These are phyloP conservation scores for Stephania japonica DNA, from an alignment of 164 flowering plant genomes.

Conservation along the genomic window DNA sequence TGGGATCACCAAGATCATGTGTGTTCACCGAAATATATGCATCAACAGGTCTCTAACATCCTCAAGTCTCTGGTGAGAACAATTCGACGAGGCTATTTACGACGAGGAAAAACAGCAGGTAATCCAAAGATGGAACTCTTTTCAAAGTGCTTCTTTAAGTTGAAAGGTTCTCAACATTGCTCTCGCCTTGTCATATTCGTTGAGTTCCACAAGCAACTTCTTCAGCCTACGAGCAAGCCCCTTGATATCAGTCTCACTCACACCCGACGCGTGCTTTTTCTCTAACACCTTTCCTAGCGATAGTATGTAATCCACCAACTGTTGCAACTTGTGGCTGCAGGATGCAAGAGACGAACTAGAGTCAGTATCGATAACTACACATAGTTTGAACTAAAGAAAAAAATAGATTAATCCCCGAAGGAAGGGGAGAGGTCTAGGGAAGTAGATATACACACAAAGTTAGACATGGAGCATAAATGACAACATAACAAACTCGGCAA, in stretches of 20 bases:
- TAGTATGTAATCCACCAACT: constrained; percentile 64
- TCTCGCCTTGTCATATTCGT: constrained; percentile 81
- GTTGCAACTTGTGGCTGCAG: constrained; percentile 69
- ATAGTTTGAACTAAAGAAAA: neutral
- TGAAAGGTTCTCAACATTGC: constrained; percentile 57
- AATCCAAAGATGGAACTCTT: neutral
- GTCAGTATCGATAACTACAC: neutral
- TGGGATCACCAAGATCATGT: no score
- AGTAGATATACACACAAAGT: neutral
- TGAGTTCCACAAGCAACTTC: constrained; percentile 80
- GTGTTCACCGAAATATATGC: no score
- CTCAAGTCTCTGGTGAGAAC: no score
- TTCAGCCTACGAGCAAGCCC: constrained; percentile 80
- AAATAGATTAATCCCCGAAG: neutral
- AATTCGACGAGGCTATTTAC: no score
- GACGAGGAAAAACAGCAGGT: neutral
- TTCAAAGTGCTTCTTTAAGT: constrained; percentile 72
- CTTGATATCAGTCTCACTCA: constrained; percentile 41
- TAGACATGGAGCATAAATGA: neutral
- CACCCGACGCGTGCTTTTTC: constrained; percentile 44
- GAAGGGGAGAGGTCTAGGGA: no score
- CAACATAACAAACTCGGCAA: neutral
- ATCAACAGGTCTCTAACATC: no score
- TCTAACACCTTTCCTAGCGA: constrained; percentile 49
- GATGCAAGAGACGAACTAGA: neutral